Evolutionary conservation across 2,329 filamentous ascomycete genomes (phyloP).

Genomic region (Pseudopyricularia cyperi): DNA sequence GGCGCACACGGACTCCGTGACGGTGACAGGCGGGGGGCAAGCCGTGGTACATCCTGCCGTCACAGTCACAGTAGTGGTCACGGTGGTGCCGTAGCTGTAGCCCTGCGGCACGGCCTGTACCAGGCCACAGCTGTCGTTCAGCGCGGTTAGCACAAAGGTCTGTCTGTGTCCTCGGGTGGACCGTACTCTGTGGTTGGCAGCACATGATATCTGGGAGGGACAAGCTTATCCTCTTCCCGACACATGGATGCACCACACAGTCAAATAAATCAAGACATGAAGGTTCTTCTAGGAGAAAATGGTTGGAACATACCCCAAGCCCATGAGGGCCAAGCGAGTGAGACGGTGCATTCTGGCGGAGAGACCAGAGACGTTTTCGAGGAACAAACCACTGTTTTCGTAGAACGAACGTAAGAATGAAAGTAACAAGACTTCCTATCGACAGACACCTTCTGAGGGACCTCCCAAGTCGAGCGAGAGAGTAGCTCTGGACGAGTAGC

Average conservation of each 20-base stretch:
- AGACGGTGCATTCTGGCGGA: constrained; percentile 2
- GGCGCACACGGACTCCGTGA: constrained; percentile 1
- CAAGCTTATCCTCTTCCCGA: not conserved
- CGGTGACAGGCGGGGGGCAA: not conserved
- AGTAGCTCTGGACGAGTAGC: not conserved
- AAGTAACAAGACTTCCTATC: not conserved
- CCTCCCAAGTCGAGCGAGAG: not conserved
- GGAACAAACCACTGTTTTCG: not conserved
- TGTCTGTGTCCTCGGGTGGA: not conserved
- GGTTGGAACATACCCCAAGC: constrained; percentile 1
- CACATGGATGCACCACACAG: not conserved
- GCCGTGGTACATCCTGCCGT: not conserved
- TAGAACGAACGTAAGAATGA: not conserved
- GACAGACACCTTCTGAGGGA: not conserved
- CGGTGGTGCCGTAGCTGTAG: not conserved
- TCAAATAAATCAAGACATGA: not conserved
- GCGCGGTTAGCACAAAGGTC: not conserved
- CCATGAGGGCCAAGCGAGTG: constrained; percentile 3
- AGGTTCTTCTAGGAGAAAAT: not conserved
- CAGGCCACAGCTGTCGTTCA: not conserved
- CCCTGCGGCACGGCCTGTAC: constrained; percentile 1
- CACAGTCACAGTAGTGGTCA: constrained; percentile 1
- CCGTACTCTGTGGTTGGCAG: not conserved
- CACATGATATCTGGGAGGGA: not conserved
- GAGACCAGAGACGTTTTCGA: not conserved